These are phyloP conservation scores for Noccaea caerulescens DNA, from an alignment of 345 rosid genomes.

Conservation along the genomic window DNA sequence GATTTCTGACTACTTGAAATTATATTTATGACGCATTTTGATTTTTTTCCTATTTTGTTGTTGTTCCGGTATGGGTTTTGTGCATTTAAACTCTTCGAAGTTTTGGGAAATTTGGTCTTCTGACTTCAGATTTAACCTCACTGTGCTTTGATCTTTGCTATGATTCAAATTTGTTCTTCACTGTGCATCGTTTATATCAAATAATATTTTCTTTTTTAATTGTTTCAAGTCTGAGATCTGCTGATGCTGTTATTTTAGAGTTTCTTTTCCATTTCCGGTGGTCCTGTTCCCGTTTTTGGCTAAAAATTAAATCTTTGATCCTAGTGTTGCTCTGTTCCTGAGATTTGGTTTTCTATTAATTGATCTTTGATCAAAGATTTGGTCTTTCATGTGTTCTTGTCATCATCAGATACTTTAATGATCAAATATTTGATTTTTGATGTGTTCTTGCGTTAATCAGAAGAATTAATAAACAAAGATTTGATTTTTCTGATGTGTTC, in stretches of 20 bases:
- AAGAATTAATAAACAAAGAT: conserved; percentile 19
- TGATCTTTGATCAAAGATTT: conserved; percentile 6
- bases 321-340: conserved; percentile 5
- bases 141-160: too few species aligned
- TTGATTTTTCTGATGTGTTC: conserved; percentile 12
- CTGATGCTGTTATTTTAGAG: conserved; percentile 4
- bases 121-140: conserved; percentile 16
- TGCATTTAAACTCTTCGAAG: conserved; percentile 15
- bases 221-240: conserved; percentile 34
- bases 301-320: conserved; percentile 1
- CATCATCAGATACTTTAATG: not conserved
- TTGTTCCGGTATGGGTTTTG: conserved; percentile 15
- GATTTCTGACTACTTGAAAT: conserved; percentile 16
- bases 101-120: conserved; percentile 13
- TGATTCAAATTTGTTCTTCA: too few species aligned
- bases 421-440: not conserved
- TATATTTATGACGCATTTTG: conserved; percentile 24
- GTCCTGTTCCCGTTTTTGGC: not conserved
- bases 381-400: conserved; percentile 2
- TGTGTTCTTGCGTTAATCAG: conserved; percentile 9
- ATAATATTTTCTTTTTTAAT: not conserved
- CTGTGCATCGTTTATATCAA: conserved; percentile 22
- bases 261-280: not conserved
- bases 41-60: not conserved
- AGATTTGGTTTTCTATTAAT: conserved; percentile 9